These are phyloP conservation scores for Erodium trifolium DNA, from an alignment of 441 rosid genomes.

Conservation along the genomic window DNA sequence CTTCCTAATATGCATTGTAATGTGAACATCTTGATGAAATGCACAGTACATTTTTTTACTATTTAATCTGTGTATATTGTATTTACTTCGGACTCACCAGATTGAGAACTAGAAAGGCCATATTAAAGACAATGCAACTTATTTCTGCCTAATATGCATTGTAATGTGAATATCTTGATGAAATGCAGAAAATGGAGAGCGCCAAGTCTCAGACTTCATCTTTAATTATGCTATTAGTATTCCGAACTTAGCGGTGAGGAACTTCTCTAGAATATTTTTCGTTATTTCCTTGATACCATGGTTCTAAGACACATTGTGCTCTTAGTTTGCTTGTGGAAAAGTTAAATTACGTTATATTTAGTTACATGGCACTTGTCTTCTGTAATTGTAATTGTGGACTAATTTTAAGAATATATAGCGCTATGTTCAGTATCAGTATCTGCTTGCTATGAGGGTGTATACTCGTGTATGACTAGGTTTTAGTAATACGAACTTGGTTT, in stretches of 20 bases:
- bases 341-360: not conserved
- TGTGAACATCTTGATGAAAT: constrained; percentile 19
- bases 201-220: constrained; percentile 48
- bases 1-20: constrained; percentile 15
- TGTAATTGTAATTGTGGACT: not conserved
- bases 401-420: not conserved
- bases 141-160: constrained; percentile 5
- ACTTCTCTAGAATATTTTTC: constrained; percentile 42
- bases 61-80: too few species aligned
- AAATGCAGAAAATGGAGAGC: constrained; percentile 43
- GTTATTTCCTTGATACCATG: constrained; percentile 28
- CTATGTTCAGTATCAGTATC: not conserved
- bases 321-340: constrained; percentile 18
- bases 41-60: constrained; percentile 21
- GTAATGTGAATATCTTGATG: constrained; percentile 14
- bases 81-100: not conserved
- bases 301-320: constrained; percentile 24
- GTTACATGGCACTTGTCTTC: not conserved
- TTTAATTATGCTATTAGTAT: constrained; percentile 44
- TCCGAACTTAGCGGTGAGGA: constrained; percentile 75
- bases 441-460: not conserved
- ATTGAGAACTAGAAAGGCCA: too few species aligned
- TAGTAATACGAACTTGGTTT: not conserved
- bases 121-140: too few species aligned
- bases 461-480: not conserved